Conservation (phyloP, 2,329 filamentous ascomycete genomes). For the Fusarium tricinctum region DNA sequence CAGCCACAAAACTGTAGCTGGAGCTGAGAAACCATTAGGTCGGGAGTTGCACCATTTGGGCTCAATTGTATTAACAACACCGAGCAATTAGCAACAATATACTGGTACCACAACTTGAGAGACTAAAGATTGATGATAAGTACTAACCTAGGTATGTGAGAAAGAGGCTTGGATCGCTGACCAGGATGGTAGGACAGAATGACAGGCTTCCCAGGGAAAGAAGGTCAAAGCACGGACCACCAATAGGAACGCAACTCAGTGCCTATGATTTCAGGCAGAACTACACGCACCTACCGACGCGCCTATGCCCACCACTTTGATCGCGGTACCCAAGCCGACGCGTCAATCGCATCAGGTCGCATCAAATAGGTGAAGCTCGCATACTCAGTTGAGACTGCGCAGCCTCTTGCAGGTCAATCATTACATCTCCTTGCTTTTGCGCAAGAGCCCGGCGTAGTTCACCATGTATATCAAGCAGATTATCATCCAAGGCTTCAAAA, state of each 20-base stretch:
- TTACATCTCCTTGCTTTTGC: slow-evolving; percentile 52
- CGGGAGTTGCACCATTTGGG: background rate
- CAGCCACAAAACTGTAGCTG: background rate
- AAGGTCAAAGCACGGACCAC: background rate
- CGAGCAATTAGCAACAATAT: background rate
- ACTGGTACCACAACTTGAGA: background rate
- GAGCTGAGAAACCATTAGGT: background rate
- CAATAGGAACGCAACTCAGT: background rate
- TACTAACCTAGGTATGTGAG: background rate
- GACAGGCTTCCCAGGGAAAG: background rate
- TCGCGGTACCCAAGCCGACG: slow-evolving; percentile 49
- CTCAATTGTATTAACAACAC: background rate
- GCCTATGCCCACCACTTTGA: slow-evolving; percentile 49
- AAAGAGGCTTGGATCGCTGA: background rate
- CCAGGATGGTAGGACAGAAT: background rate
- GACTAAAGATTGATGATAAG: background rate
- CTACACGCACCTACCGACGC: slow-evolving; percentile 32
- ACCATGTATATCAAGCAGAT: slow-evolving; percentile 99
- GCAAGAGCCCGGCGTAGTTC: slow-evolving; percentile 56
- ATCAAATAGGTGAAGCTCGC: slow-evolving; percentile 38
- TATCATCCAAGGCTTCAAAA: slow-evolving; percentile 99
- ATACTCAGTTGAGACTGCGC: slow-evolving; percentile 45
- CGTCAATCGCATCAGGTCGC: slow-evolving; percentile 50
- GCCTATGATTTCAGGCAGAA: background rate
- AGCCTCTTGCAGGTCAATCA: slow-evolving; percentile 45